Conservation (phyloP, 345 rosid species). For the Mangifera indica region DNA sequence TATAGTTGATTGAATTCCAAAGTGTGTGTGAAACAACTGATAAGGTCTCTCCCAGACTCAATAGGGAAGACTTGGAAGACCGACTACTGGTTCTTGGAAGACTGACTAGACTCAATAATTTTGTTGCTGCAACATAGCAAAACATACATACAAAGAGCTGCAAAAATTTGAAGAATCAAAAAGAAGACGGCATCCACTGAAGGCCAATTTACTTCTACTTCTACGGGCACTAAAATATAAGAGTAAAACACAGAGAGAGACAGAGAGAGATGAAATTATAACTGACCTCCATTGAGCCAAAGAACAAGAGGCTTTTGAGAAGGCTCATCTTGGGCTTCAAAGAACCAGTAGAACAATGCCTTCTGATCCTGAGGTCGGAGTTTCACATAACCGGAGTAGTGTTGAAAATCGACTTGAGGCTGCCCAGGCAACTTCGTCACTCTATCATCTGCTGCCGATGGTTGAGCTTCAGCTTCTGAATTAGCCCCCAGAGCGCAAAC, state of each 20-base stretch:
- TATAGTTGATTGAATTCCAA: too few relatives aligned
- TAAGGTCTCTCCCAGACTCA: too few relatives aligned
- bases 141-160: too few relatives aligned
- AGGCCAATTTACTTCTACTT: too few relatives aligned
- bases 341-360: constrained; percentile 74
- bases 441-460: constrained; percentile 39
- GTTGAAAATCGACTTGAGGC: constrained; percentile 52
- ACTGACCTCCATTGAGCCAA: constrained; percentile 75
- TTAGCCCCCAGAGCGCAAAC: not conserved
- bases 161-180: too few relatives aligned
- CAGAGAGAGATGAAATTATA: constrained; percentile 3
- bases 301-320: constrained; percentile 56
- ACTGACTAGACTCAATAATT: too few relatives aligned
- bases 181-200: too few relatives aligned
- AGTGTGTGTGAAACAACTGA: too few relatives aligned
- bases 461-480: not conserved
- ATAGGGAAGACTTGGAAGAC: too few relatives aligned
- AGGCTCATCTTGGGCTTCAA: constrained; percentile 44
- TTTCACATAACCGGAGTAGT: constrained; percentile 58
- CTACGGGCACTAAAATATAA: not conserved
- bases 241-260: not conserved
- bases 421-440: constrained; percentile 55
- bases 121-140: too few relatives aligned
- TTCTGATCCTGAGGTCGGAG: constrained; percentile 32
- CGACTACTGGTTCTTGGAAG: too few relatives aligned